A percentile compares a stretch with the other conserved stretches of the same genome.
Conservation (phyloP, 2,329 filamentous ascomycete species). For the Mycogone perniciosa region DNA sequence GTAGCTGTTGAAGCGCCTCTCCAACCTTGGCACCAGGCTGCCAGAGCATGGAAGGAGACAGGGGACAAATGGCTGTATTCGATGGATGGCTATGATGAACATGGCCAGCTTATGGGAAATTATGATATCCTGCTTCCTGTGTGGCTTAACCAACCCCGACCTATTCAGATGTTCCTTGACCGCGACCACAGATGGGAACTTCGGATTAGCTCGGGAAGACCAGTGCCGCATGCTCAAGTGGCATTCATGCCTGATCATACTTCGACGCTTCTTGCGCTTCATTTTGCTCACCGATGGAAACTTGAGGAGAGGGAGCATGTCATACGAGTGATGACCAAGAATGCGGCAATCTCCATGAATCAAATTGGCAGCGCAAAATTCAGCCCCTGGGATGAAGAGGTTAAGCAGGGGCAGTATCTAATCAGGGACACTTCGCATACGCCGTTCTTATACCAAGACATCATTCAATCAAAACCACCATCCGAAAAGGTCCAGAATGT, state of each 20-base stretch:
- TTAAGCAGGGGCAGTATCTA: constrained; percentile 24
- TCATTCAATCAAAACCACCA: constrained; percentile 40
- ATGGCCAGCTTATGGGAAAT: constrained; percentile 25
- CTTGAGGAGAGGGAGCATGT: constrained; percentile 35
- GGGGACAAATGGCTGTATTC: constrained; percentile 20
- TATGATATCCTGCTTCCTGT: constrained; percentile 41
- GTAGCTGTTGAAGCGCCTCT: constrained; percentile 32
- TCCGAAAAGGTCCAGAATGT: constrained; percentile 32
- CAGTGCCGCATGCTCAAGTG: constrained; percentile 17
- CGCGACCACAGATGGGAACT: constrained; percentile 28
- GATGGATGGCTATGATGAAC: constrained; percentile 30
- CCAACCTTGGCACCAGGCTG: constrained; percentile 42
- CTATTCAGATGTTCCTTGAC: constrained; percentile 37
- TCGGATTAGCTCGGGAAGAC: constrained; percentile 15
- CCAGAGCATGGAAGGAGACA: constrained; percentile 33
- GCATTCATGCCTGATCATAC: constrained; percentile 35
- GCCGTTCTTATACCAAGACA: constrained; percentile 37
- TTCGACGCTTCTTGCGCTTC: constrained; percentile 37
- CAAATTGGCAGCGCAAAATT: constrained; percentile 28
- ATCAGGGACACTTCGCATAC: constrained; percentile 31
- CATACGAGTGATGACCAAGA: constrained; percentile 33
- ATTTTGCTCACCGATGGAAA: constrained; percentile 42
- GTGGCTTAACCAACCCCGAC: constrained; percentile 30
- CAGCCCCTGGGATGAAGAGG: constrained; percentile 18
- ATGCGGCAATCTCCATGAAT: constrained; percentile 20